A percentile compares a stretch with the other conserved stretches of the same genome.
Evolutionary conservation across 805 yeast genomes (phyloP).

Genomic region (Pichia scutulata): DNA sequence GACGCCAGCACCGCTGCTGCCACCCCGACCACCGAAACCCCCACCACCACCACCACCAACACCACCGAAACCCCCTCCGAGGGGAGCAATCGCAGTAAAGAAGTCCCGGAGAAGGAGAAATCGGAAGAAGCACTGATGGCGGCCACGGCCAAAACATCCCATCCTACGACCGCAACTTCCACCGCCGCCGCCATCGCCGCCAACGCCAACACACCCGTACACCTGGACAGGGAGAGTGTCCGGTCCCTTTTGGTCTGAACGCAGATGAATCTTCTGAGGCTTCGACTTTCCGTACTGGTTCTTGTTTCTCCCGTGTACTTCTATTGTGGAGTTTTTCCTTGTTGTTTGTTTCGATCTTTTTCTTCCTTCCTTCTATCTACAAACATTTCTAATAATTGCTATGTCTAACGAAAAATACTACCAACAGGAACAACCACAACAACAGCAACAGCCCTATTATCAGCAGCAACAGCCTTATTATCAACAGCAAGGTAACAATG

Average conservation of each 20-base stretch:
- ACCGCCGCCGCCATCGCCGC: neutral
- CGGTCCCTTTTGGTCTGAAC: neutral
- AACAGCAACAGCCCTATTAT: conserved; percentile 7
- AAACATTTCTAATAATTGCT: neutral
- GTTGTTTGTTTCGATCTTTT: no score
- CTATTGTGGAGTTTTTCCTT: neutral
- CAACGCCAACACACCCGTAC: neutral
- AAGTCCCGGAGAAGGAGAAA: conserved; percentile 9
- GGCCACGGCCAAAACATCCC: neutral
- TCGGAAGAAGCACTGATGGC: conserved; percentile 6
- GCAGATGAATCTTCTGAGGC: no score
- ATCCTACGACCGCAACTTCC: neutral
- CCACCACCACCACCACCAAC: neutral
- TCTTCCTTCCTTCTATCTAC: neutral
- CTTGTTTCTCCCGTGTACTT: neutral
- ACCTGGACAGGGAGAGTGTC: neutral
- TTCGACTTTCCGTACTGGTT: no score
- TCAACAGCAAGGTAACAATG: conserved; percentile 6
- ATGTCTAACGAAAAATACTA: neutral
- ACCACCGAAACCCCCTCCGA: no score
- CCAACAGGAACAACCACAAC: conserved; percentile 1
- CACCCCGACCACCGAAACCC: no score
- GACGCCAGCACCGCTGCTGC: no score
- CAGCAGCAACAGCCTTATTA: conserved; percentile 3
- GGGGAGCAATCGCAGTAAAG: conserved; percentile 7